Evolutionary conservation across 805 yeast genomes (phyloP).

Genomic region (Brettanomyces anomalus): DNA sequence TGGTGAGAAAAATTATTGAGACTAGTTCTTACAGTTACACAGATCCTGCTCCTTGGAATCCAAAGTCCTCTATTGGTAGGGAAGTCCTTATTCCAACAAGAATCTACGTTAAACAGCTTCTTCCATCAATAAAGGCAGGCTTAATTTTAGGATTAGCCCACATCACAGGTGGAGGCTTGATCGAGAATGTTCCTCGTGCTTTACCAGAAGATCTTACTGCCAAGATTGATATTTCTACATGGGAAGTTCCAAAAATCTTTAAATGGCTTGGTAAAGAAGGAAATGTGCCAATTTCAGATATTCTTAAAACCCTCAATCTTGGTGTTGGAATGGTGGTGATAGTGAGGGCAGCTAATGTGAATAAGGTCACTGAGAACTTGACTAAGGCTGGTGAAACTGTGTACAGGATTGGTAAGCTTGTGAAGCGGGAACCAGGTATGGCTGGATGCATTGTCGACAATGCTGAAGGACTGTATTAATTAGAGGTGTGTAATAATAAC

Average conservation of each 20-base stretch:
- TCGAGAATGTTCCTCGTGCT: constrained; percentile 94
- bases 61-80: constrained; percentile 67
- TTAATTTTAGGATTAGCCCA: constrained; percentile 85
- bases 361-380: constrained; percentile 42
- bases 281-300: constrained; percentile 76
- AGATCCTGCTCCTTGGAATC: constrained; percentile 80
- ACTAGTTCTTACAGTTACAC: constrained; percentile 61
- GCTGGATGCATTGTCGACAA: constrained; percentile 57
- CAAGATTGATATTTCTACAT: constrained; percentile 61
- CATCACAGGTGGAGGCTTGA: constrained; percentile 97
- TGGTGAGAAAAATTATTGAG: constrained; percentile 87
- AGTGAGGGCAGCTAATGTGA: constrained; percentile 62
- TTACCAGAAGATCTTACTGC: constrained; percentile 78
- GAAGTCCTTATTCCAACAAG: constrained; percentile 84
- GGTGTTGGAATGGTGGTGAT: constrained; percentile 96
- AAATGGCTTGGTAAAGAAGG: constrained; percentile 92
- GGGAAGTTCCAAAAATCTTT: constrained; percentile 87
- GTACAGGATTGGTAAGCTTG: constrained; percentile 56
- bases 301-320: constrained; percentile 84
- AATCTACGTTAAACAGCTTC: constrained; percentile 86
- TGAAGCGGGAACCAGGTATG: constrained; percentile 33
- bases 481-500: not conserved
- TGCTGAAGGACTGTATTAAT: constrained; percentile 32
- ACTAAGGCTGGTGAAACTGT: constrained; percentile 67
- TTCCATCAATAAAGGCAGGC: constrained; percentile 61